phyloP scores from a whole-genome alignment of 805 yeast species.

The Isabelozyma pseudorhagii region DNA sequence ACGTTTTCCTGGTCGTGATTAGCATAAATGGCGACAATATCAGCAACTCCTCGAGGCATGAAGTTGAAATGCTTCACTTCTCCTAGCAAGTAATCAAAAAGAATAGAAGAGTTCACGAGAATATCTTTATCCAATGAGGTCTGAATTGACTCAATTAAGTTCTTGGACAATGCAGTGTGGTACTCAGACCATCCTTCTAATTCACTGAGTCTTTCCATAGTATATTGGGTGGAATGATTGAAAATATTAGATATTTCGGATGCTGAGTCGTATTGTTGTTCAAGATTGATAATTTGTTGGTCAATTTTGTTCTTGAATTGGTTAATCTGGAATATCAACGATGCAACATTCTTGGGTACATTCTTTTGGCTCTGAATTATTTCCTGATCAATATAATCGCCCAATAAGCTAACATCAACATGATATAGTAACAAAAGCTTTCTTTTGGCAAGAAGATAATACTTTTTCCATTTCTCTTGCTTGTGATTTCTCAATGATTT shows the following conservation, averaged over 20 bases:
- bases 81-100: slow-evolving; percentile 47
- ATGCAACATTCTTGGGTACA: slow-evolving; percentile 1
- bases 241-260: slow-evolving; percentile 53
- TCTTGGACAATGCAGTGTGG: slow-evolving; percentile 42
- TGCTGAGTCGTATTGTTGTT: slow-evolving; percentile 44
- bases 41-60: slow-evolving; percentile 6
- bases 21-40: not conserved
- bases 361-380: not conserved
- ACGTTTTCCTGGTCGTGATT: not conserved
- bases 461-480: slow-evolving; percentile 43
- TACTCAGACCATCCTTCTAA: slow-evolving; percentile 53
- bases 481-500: slow-evolving; percentile 39
- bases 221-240: slow-evolving; percentile 42
- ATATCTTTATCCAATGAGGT: slow-evolving; percentile 53
- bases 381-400: slow-evolving; percentile 9
- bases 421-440: slow-evolving; percentile 43
- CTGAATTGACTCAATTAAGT: slow-evolving; percentile 39
- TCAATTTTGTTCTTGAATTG: slow-evolving; percentile 34
- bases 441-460: slow-evolving; percentile 44
- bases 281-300: slow-evolving; percentile 50
- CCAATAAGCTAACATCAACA: slow-evolving; percentile 25
- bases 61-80: slow-evolving; percentile 14
- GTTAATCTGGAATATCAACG: slow-evolving; percentile 7
- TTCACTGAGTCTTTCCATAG: slow-evolving; percentile 47
- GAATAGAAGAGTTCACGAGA: slow-evolving; percentile 51